A percentile compares a stretch with the other conserved stretches of the same genome.
These are phyloP conservation scores for Xylariomycetidae sp. DNA, from an alignment of 2,329 filamentous ascomycete genomes.

Conservation along the genomic window DNA sequence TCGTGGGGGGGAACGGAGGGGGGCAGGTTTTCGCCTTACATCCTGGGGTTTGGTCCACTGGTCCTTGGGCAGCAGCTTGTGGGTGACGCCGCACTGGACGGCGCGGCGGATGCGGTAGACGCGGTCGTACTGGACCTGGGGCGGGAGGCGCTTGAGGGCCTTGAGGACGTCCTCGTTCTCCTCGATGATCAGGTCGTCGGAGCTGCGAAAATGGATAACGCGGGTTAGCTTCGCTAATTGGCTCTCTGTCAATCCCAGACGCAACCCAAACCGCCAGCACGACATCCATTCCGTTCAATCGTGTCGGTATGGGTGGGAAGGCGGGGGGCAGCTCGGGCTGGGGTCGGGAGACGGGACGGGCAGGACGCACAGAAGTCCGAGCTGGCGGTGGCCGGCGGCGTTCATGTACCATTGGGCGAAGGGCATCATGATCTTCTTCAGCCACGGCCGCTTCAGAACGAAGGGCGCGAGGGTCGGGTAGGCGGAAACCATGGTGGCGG, in stretches of 20 bases:
- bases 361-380: slow-evolving; percentile 81
- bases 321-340: too few relatives aligned
- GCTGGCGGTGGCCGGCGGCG: slow-evolving; percentile 84
- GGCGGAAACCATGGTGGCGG: slow-evolving; percentile 42
- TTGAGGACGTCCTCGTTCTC: slow-evolving; percentile 82
- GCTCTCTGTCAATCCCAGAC: too few relatives aligned
- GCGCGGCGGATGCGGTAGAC: slow-evolving; percentile 95
- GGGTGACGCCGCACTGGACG: slow-evolving; percentile 65
- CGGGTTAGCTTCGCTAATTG: slow-evolving; percentile 6
- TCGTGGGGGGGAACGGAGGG: too few relatives aligned
- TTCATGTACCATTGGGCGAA: slow-evolving; percentile 84
- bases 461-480: slow-evolving; percentile 67
- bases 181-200: slow-evolving; percentile 92
- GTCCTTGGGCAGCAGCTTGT: slow-evolving; percentile 58
- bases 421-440: slow-evolving; percentile 71
- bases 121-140: slow-evolving; percentile 92
- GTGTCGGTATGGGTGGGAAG: too few relatives aligned
- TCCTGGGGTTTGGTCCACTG: slow-evolving; percentile 55
- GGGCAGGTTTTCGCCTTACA: slow-evolving; percentile 33
- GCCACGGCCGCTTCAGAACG: slow-evolving; percentile 80
- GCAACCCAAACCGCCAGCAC: too few relatives aligned
- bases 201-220: slow-evolving; percentile 44
- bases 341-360: too few relatives aligned
- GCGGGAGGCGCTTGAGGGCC: slow-evolving; percentile 82
- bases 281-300: too few relatives aligned